Conservation (phyloP, 2,329 filamentous ascomycete genomes). For the Ceratocystis cubensis region DNA sequence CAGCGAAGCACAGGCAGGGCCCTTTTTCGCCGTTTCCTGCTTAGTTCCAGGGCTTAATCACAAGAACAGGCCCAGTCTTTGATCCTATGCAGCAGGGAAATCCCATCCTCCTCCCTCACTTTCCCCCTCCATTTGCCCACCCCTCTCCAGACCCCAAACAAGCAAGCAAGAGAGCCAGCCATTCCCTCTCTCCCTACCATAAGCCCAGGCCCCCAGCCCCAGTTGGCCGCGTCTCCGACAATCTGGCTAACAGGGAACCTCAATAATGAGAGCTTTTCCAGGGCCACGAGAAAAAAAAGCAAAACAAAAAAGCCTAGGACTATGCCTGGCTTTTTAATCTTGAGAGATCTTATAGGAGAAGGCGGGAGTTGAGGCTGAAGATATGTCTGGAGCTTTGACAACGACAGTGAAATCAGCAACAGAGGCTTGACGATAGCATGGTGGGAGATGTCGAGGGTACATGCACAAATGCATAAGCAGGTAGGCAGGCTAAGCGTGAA, state of each 20-base stretch:
- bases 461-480: not conserved
- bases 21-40: not conserved
- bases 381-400: too few relatives aligned
- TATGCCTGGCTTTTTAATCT: not conserved
- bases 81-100: not conserved
- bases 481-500: not conserved
- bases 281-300: too few relatives aligned
- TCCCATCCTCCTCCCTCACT: not conserved
- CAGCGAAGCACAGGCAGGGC: not conserved
- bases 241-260: constrained; percentile 3
- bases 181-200: not conserved
- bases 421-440: too few relatives aligned
- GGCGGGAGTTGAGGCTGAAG: too few relatives aligned
- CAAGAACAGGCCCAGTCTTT: not conserved
- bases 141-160: not conserved
- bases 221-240: not conserved
- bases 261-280: too few relatives aligned
- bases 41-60: not conserved
- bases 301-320: not conserved
- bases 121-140: not conserved
- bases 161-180: not conserved
- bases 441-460: too few relatives aligned
- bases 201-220: not conserved
- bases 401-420: too few relatives aligned
- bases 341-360: not conserved